Percentiles rank a stretch among this genome's conserved stretches.
Evolutionary conservation across 78 protist genomes (phyloP).

Genomic region (Blattamonas nauphoetae): DNA sequence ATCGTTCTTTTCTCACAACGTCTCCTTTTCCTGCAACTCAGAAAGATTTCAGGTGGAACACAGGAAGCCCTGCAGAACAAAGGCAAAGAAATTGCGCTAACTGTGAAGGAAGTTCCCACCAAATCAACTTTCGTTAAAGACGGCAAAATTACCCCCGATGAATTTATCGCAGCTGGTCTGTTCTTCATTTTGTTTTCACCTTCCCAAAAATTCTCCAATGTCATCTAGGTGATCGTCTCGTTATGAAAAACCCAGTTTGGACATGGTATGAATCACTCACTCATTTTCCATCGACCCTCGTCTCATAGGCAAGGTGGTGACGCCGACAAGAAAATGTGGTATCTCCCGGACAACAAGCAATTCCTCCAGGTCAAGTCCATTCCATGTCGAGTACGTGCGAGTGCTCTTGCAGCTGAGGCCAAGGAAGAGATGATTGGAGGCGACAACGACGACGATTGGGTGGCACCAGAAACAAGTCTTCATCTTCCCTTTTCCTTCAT

Average conservation of each 20-base stretch:
- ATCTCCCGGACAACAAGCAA: slow-evolving; percentile 78
- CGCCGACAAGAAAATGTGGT: background rate
- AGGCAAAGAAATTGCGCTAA: background rate
- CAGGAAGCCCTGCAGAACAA: too few species aligned
- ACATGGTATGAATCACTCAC: slow-evolving; percentile 49
- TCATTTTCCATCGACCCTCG: background rate
- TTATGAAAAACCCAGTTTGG: slow-evolving; percentile 83
- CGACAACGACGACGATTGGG: slow-evolving; percentile 8
- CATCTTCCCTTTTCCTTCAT: background rate
- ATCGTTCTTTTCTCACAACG: too few species aligned
- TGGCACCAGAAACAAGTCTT: background rate
- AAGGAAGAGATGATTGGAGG: background rate
- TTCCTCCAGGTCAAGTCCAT: slow-evolving; percentile 52
- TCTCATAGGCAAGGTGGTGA: slow-evolving; percentile 11
- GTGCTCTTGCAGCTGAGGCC: background rate
- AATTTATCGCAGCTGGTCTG: slow-evolving; percentile 1
- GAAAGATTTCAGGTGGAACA: too few species aligned
- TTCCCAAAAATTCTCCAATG: slow-evolving; percentile 51
- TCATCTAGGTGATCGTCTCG: slow-evolving; percentile 83
- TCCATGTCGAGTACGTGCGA: slow-evolving; percentile 45
- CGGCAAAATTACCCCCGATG: slow-evolving; percentile 3
- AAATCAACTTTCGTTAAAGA: background rate
- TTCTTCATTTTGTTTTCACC: background rate
- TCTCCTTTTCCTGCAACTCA: too few species aligned
- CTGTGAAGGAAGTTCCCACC: background rate